Conservation (phyloP, 1,284 basidiomycete genomes). For the Trichosporon ovoides region DNA sequence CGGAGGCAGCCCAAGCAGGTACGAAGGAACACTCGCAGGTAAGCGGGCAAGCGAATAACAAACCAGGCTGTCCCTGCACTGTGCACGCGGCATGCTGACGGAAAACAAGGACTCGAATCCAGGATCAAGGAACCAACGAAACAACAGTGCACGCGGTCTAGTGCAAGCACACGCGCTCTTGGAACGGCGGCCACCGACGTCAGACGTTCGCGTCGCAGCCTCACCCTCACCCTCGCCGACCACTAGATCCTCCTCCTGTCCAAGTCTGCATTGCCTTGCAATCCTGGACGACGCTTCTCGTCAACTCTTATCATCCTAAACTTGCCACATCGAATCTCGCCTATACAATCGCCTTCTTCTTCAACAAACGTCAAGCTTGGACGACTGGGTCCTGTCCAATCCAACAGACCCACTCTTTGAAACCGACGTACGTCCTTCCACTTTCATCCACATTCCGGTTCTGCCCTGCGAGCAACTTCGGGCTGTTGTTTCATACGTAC, state of each 20-base stretch:
- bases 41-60: not conserved
- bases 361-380: not conserved
- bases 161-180: too few species aligned
- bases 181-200: not conserved
- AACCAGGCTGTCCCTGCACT: too few species aligned
- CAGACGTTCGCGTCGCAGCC: not conserved
- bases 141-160: too few species aligned
- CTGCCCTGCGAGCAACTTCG: not conserved
- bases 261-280: not conserved
- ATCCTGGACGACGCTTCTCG: too few species aligned
- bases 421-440: conserved; percentile 3
- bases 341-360: not conserved
- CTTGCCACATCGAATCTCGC: not conserved
- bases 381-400: conserved; percentile 3
- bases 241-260: not conserved
- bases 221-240: not conserved
- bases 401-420: conserved; percentile 1
- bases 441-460: not conserved
- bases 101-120: too few species aligned
- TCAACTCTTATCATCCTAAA: not conserved
- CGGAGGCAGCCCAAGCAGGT: not conserved
- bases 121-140: too few species aligned
- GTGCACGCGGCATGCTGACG: too few species aligned
- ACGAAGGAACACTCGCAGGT: not conserved
- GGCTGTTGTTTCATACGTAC: not conserved